Percentiles rank a stretch among this genome's conserved stretches.
Conservation (phyloP, 371 early-diverging fungal genomes). For the Rhizopus stolonifer region DNA sequence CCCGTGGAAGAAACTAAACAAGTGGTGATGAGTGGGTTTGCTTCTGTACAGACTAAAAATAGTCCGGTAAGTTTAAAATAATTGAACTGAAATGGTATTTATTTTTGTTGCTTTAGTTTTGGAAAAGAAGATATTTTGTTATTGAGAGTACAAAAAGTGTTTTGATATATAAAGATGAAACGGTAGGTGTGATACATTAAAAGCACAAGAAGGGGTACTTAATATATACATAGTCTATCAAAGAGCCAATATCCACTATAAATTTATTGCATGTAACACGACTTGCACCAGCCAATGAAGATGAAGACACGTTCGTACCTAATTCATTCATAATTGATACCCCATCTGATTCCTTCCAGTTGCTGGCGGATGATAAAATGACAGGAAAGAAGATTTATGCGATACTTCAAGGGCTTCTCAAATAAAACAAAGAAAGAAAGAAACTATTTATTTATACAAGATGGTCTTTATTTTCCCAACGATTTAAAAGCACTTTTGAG, state of each 20-base stretch:
- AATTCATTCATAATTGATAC: constrained; percentile 40
- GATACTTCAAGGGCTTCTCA: constrained; percentile 22
- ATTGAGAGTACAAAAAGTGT: constrained; percentile 34
- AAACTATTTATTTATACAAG: not conserved
- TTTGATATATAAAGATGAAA: constrained; percentile 47
- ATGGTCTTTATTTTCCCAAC: constrained; percentile 4
- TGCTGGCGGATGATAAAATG: constrained; percentile 40
- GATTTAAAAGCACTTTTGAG: constrained; percentile 10
- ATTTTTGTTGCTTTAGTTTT: constrained; percentile 16
- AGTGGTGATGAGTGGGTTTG: constrained; percentile 26
- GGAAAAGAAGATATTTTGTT: constrained; percentile 54
- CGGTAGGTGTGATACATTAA: too few species aligned
- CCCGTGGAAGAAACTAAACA: not conserved
- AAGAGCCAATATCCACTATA: constrained; percentile 45
- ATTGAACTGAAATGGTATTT: not conserved
- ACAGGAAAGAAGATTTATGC: constrained; percentile 34
- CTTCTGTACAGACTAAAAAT: constrained; percentile 27
- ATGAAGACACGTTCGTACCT: constrained; percentile 43
- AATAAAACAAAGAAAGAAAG: constrained; percentile 9
- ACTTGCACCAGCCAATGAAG: constrained; percentile 33
- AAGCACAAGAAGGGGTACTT: too few species aligned
- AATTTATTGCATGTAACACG: constrained; percentile 32
- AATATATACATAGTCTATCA: constrained; percentile 17
- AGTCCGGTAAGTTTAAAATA: constrained; percentile 22
- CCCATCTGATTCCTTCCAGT: constrained; percentile 31